Evolutionary conservation across 116 monocot genomes (phyloP).

Genomic region (Iris pallida): DNA sequence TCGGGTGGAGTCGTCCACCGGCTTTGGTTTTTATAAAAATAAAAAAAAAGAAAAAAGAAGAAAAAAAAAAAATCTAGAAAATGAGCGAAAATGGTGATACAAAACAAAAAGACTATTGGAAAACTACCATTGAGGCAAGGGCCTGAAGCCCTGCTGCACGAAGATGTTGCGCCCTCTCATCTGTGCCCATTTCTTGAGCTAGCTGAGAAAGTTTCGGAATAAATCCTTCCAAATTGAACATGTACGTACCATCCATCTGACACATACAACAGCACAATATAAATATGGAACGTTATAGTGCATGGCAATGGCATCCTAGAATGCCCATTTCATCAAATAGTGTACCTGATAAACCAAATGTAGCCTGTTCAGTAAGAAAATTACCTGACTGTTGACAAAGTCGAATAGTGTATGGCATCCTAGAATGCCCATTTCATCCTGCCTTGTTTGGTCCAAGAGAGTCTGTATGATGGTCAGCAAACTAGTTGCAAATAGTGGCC

Average conservation of each 20-base stretch:
- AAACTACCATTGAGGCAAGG: constrained; percentile 76
- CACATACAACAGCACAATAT: background rate
- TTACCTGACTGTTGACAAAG: constrained; percentile 19
- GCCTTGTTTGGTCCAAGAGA: constrained; percentile 78
- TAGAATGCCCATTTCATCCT: constrained; percentile 67
- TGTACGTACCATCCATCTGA: constrained; percentile 80
- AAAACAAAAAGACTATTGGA: background rate
- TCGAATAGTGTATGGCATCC: constrained; percentile 42
- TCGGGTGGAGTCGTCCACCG: no score
- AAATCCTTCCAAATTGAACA: constrained; percentile 83
- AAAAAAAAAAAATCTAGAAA: no score
- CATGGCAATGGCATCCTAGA: no score
- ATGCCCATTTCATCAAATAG: no score
- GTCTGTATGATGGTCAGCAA: constrained; percentile 69
- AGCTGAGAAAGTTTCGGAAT: constrained; percentile 76
- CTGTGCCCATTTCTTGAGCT: constrained; percentile 63
- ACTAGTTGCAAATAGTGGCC: constrained; percentile 84
- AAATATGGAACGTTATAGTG: background rate
- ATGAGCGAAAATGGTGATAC: background rate
- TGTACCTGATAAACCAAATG: background rate
- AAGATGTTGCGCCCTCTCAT: constrained; percentile 34
- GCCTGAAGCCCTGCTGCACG: constrained; percentile 65
- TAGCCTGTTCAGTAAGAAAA: background rate
- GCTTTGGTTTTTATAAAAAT: no score
- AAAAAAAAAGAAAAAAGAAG: no score